Evolutionary conservation across 805 yeast species (phyloP).

Genomic region (Lipomyces starkeyi): DNA sequence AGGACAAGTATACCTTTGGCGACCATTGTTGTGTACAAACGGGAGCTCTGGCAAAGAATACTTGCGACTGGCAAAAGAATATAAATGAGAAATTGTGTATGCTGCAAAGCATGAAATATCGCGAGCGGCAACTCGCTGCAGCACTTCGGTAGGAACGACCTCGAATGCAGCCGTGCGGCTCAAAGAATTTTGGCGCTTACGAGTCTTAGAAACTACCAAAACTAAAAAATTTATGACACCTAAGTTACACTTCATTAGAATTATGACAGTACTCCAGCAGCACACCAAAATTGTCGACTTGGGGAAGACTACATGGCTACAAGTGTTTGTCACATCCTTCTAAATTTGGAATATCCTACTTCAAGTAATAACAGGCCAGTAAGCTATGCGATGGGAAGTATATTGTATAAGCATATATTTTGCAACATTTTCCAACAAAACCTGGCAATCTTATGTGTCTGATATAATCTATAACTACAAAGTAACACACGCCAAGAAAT

Average conservation of each 20-base stretch:
- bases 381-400: neutral
- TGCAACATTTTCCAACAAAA: neutral
- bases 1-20: neutral
- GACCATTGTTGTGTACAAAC: neutral
- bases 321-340: too few relatives aligned
- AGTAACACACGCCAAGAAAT: constrained; percentile 2
- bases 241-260: too few relatives aligned
- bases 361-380: neutral
- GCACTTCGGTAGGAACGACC: neutral
- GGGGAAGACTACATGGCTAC: too few relatives aligned
- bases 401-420: neutral
- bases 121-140: neutral
- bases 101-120: neutral
- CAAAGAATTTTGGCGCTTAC: too few relatives aligned
- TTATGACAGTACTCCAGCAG: too few relatives aligned
- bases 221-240: too few relatives aligned
- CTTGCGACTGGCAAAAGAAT: neutral
- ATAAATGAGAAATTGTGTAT: neutral
- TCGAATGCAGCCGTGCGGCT: too few relatives aligned
- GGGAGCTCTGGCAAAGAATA: neutral
- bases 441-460: neutral
- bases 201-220: too few relatives aligned
- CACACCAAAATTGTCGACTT: too few relatives aligned
- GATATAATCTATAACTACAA: constrained; percentile 1
- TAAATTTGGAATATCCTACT: neutral